Base-by-base conservation (phyloP, 805 yeast genomes). In the Saturnispora mendoncae region DNA sequence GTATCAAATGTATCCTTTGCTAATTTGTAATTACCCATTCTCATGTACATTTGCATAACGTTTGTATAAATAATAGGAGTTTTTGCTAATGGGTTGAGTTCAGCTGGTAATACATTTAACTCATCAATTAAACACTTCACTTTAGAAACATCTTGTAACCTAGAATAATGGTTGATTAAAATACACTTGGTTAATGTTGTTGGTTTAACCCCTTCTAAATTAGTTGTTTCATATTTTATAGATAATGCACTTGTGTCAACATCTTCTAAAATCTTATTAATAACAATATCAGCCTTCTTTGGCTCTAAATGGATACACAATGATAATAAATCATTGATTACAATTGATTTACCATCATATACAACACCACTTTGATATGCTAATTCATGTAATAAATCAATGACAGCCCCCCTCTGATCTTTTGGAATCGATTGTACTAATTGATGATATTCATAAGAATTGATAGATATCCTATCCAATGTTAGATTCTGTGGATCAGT, bases 1-100 rank as follows among this genome's bases (percentile, higher is more conserved):
- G 85, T 76, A 49, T 81, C 86, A 60, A 92, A 92, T 2, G 84
- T 65, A 34, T 77, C 77, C 42, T 73, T 71, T 0, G 95, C 94
- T 46, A 80, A 77, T 14, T 65, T 57, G 46, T 68, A 74, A 41
- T 73, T 72, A 43, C 55, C 63, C 39, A 68, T 53, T 41, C 74
- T 67, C 6, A 78, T 75, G 52, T 81, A 75, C 19, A 84, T 67
- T 46, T 79, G 78, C 32, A 84, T 53, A 6, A 81, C 67, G 31
- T 75, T 73, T 3, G 80, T 69, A 48, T 76, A 78, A 1, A 78
- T 62, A 4, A 57, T 53, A 4, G 65, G 51, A 1, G 48, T 38
- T 13, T 37, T 40, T 19, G 33, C 43, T 39, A 47, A 36, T 23
- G 51, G 51, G 36, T 47, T 47, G 6, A 41, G 19, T n/a, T 29